Evolutionary conservation across 1,139 yeast genomes (phyloP), one percentile per base, ranked within the genome.

Genomic region (Nakaseomyces sp.): DNA sequence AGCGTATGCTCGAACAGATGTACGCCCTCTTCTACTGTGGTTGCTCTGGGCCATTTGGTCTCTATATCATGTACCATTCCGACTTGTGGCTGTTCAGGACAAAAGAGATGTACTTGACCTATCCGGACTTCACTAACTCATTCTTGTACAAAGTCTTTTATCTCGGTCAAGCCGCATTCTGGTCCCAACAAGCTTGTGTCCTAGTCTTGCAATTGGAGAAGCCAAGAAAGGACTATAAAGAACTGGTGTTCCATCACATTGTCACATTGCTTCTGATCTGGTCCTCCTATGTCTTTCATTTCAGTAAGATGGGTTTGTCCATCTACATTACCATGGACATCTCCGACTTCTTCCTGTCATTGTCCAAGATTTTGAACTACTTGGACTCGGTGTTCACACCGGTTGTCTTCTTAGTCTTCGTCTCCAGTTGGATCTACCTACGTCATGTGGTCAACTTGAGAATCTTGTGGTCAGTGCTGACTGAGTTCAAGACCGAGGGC

Each of bases 311-410:
- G 74, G 99, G 99, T 5, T 66, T 91, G 36, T 86, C 85, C 19
- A 77, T 93, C 44, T 91, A 87, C 65, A 77, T 91, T 54, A 87
- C 97, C 20, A 91, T 91, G 99, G 99, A 91, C 65, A 73, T 87
- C 25, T 84, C 95, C 16, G 99, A 91, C 68, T 80, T 87, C 65
- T 86, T 88, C 68, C 71, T 91, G 55, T 83, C 96, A 7, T 56
- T 73, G 9, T 86, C 96, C 22, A 91, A 93, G 66, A 77, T 87
- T 13, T 69, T 88, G 52, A 89, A 87, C 65, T 91, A 91, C 61
- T 64, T 91, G 51, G 83, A 87, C 55, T 80, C 91, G 2, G 60
- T 72, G 2, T 49, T 78, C 5, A 76, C 81, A 1, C 77, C 75
- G 0, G 82, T 85, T 3, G 76, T 85, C 55, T 86, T 86, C 52